Evolutionary conservation across 2,329 filamentous ascomycete species (phyloP), one percentile per base, ranked within the genome.

Genomic region (Colletotrichum incanum): DNA sequence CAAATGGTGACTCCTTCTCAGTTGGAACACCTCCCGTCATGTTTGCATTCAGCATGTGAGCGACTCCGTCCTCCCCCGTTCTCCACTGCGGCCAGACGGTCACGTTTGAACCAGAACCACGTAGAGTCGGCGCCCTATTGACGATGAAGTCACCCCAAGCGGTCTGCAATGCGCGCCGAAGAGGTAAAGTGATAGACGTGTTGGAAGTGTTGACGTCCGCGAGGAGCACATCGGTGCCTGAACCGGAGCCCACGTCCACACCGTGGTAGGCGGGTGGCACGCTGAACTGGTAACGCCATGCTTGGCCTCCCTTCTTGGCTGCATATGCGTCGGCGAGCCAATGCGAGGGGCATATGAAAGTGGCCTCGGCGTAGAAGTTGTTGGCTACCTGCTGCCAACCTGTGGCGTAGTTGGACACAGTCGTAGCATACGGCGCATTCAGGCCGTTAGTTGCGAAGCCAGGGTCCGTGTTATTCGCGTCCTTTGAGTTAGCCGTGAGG

Each of bases 301-400:
- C 54, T 20, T 4, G 47, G 9, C 45, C 63, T 9, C 55, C 67
- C 2, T 34, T 5, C 37, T 71, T 71, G 7, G 63, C 14, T 12
- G 67, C 67, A 31, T 71, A 71, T n/a, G 67, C 62, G 31, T 71
- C 39, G 16, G 67, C 67, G 1, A 71, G 54, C 62, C 62, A 71
- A n/a, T 71, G 39, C 18, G 67, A 67, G 20, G 67, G 62, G 8
- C 67, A 71, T 6, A 55, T 18, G 23, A 71, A 55, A 5, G 67
- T 67, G 5, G 67, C 67, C 47, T 71, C 67, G 4, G 67, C 67
- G 18, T 71, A 71, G 39, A 71, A 60, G 12, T 71, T 61, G 52
- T 71, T 71, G 3, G 63, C 67, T 18, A 61, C 67, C 11, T 71
- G 67, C 39, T 71, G 67, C 67, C 67, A 71, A 18, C 67, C 67